Evolutionary conservation across 2,329 filamentous ascomycete species (phyloP), one percentile per base, ranked within the genome.

Genomic region (Helminthosporium solani): DNA sequence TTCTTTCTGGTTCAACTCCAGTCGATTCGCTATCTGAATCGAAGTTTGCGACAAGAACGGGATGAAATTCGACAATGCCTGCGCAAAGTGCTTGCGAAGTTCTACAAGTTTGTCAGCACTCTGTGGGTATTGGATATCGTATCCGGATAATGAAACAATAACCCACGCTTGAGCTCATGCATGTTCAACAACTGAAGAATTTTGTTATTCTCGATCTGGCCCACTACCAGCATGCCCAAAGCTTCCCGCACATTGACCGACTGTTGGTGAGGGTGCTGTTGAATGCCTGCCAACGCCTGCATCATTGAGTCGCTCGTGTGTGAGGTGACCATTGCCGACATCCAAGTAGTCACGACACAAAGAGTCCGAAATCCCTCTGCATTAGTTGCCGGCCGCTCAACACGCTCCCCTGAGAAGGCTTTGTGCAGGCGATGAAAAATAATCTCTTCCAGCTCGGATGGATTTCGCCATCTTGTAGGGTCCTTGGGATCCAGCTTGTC

Each of bases 241-340:
- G 82, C 84, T 36, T 83, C 80, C 16, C 82, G 77, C 1, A 84
- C 75, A 35, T 78, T 81, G 72, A 84, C 79, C 40, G 86, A 83
- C 25, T 84, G 76, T 64, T 30, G 76, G 68, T 42, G 78, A 71
- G 30, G 79, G 75, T 42, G 76, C 68, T 31, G 78, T 75, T 66
- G 61, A 19, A 67, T 66, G 8, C 67, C 73, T 65, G 14, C 49
- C 57, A 72, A 68, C 30, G 67, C 68, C 31, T 72, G 64, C 60
- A 72, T 67, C 16, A 72, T 67, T 9, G 66, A 66, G 33, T 71
- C 66, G 50, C 59, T 70, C 8, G 67, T 68, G 37, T 70, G 67
- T 40, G 67, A 66, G 7, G 65, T 64, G n/a, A 68, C 64, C 63
- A 70, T 63, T 7, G 66, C 59, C 21, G 68, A 63, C 67, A 72